phyloP scores from a whole-genome alignment of 768 basidiomycete species.

The Pleurotus platypus region DNA sequence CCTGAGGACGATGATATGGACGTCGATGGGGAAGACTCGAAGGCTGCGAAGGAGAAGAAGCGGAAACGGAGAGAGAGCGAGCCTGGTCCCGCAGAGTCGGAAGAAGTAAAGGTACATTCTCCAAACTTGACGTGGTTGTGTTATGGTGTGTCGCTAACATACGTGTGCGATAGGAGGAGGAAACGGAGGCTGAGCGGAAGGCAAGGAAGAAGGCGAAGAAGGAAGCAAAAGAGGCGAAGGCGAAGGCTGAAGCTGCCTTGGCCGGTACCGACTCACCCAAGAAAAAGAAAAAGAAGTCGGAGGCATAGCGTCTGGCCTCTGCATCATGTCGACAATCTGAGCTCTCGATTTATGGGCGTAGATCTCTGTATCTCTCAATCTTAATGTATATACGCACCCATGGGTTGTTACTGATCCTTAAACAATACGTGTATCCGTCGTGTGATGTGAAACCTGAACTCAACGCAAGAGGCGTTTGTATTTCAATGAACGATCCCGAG shows the following conservation, averaged over 20 bases:
- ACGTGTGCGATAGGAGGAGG: conserved; percentile 32
- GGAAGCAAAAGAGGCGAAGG: conserved; percentile 50
- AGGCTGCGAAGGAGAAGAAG: conserved; percentile 22
- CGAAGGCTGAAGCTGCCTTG: conserved; percentile 37
- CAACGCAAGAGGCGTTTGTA: too few species aligned
- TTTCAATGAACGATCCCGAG: too few species aligned
- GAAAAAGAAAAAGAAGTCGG: conserved; percentile 61
- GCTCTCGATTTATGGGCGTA: neutral
- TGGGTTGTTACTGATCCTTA: neutral
- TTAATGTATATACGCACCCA: neutral
- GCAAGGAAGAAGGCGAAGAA: conserved; percentile 74
- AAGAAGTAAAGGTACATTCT: conserved; percentile 17
- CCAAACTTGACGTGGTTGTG: too few species aligned
- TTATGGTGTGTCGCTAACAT: conserved; percentile 3
- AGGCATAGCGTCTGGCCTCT: conserved; percentile 22
- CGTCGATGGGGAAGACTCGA: conserved; percentile 12
- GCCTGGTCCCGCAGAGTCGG: conserved; percentile 38
- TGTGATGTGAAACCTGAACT: too few species aligned
- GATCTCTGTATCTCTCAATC: neutral
- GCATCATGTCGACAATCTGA: too few species aligned
- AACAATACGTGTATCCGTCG: neutral
- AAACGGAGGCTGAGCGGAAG: conserved; percentile 84
- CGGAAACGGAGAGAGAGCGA: conserved; percentile 57
- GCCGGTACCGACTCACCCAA: conserved; percentile 26
- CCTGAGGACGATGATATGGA: conserved; percentile 25